phyloP scores from a whole-genome alignment of 768 basidiomycete genomes.

The Trametes punicea region DNA sequence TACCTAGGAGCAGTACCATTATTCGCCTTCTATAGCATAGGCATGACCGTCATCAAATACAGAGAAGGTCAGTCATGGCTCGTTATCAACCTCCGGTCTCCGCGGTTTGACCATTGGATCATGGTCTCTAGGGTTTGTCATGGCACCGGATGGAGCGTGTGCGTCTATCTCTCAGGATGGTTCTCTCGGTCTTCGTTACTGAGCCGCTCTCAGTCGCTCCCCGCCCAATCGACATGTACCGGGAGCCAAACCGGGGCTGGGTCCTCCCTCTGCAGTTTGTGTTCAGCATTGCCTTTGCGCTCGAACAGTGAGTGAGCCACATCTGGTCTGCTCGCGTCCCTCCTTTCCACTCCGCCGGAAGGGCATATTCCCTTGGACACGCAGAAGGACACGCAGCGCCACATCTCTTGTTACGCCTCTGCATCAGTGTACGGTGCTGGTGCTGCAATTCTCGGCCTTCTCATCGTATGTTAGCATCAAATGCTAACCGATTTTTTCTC shows the following conservation, averaged over 20 bases:
- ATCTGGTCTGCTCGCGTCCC: neutral
- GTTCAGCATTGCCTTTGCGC: constrained; percentile 69
- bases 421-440: neutral
- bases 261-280: constrained; percentile 69
- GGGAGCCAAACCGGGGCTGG: constrained; percentile 42
- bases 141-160: constrained; percentile 32
- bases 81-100: constrained; percentile 10
- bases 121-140: constrained; percentile 37
- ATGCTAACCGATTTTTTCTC: neutral
- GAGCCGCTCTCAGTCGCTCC: constrained; percentile 40
- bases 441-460: neutral
- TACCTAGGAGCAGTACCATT: constrained; percentile 69
- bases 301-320: constrained; percentile 59
- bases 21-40: constrained; percentile 59
- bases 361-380: no score
- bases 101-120: neutral
- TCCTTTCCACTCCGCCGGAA: neutral
- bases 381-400: neutral
- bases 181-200: neutral
- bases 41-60: constrained; percentile 65
- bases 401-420: neutral
- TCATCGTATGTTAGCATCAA: neutral
- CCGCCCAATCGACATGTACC: constrained; percentile 53
- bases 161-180: constrained; percentile 28
- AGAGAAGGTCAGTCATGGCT: constrained; percentile 55